phyloP scores from a whole-genome alignment of 441 rosid genomes.

The Omphalea diandra region DNA sequence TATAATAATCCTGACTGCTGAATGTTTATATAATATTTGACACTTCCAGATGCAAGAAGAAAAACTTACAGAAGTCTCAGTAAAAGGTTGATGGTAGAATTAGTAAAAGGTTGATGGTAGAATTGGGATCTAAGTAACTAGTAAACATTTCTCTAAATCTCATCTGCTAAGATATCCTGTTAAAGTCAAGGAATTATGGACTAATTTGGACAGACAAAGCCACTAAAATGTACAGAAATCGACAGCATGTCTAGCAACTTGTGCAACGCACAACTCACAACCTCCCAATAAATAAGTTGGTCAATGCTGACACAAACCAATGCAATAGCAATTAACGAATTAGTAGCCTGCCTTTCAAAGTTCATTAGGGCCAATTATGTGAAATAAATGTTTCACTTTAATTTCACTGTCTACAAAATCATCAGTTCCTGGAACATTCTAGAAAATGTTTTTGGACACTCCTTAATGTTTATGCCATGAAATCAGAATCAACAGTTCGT shows the following conservation, averaged over 20 bases:
- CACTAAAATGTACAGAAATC: not conserved
- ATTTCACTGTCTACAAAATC: no score
- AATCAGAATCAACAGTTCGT: not conserved
- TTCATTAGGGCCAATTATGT: no score
- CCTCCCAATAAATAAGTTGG: no score
- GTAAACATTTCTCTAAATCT: conserved; percentile 61
- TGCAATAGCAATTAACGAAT: no score
- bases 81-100: conserved; percentile 56
- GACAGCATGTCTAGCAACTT: not conserved
- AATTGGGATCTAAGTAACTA: conserved; percentile 44
- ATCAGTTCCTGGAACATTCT: no score
- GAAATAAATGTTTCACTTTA: no score
- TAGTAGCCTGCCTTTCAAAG: no score
- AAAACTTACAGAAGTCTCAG: conserved; percentile 74
- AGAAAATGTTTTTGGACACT: not conserved
- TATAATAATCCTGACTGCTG: conserved; percentile 14
- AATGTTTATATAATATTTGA: conserved; percentile 19
- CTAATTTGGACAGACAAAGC: not conserved
- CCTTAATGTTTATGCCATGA: not conserved
- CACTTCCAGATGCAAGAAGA: conserved; percentile 18
- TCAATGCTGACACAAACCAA: no score
- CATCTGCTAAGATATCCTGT: conserved; percentile 64
- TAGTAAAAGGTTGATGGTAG: no score
- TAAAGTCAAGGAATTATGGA: conserved; percentile 42
- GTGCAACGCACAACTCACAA: no score